Evolutionary conservation across 192 early-diverging fungal genomes (phyloP).

Genomic region (Haplosporangium gracile): DNA sequence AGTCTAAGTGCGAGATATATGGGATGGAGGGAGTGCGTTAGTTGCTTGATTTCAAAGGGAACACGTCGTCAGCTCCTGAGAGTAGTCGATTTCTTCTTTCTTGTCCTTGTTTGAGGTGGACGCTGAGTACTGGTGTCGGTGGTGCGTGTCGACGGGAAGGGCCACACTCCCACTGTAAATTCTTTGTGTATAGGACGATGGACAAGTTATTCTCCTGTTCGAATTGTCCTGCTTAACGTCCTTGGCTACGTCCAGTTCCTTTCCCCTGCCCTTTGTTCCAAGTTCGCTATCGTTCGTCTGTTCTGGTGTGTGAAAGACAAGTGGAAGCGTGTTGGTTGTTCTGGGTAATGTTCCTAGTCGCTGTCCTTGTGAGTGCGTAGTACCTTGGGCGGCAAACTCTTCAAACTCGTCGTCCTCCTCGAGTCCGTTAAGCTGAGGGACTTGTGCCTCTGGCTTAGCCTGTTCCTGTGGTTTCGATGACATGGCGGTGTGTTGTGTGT

Average conservation of each 20-base stretch:
- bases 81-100: not conserved
- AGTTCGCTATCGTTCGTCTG: too few relatives aligned
- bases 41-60: not conserved
- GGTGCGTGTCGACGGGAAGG: too few relatives aligned
- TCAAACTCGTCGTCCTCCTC: conserved; percentile 97
- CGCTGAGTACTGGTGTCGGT: not conserved
- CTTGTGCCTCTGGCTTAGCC: conserved; percentile 36
- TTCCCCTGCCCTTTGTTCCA: too few relatives aligned
- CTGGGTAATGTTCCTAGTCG: too few relatives aligned
- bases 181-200: too few relatives aligned
- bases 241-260: too few relatives aligned
- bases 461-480: conserved; percentile 34
- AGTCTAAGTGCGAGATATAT: conserved; percentile 66
- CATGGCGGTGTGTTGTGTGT: conserved; percentile 16
- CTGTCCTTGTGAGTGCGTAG: not conserved
- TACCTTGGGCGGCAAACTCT: conserved; percentile 90
- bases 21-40: not conserved
- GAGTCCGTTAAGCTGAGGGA: conserved; percentile 74
- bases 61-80: not conserved
- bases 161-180: too few relatives aligned
- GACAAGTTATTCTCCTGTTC: too few relatives aligned
- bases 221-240: too few relatives aligned
- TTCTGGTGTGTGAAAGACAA: too few relatives aligned
- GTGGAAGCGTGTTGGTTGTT: too few relatives aligned
- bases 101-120: not conserved